A percentile compares a stretch with the other conserved stretches of the same genome.
These are phyloP conservation scores for Pythium plurisporium DNA, from an alignment of 352 stramenopile genomes.

Conservation along the genomic window DNA sequence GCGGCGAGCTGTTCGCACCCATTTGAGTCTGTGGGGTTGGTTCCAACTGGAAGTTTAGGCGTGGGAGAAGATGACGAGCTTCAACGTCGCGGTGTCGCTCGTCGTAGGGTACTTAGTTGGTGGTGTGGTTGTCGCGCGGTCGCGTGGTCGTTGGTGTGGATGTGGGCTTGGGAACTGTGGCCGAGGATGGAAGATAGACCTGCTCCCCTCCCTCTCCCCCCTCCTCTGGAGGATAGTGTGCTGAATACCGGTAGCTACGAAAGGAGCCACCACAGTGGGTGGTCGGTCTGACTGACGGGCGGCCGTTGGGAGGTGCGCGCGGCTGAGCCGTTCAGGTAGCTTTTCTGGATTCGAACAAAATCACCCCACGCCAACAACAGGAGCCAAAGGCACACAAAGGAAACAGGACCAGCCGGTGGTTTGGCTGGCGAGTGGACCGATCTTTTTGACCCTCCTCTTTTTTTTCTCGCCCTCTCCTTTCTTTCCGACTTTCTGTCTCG, in stretches of 20 bases:
- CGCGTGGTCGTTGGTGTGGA: no score
- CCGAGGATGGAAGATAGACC: conserved; percentile 1
- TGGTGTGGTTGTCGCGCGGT: conserved; percentile 14
- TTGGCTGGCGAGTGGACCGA: conserved; percentile 13
- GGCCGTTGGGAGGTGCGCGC: conserved; percentile 14
- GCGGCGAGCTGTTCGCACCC: conserved; percentile 25
- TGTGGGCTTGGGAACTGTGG: conserved; percentile 4
- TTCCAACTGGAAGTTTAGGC: conserved; percentile 23
- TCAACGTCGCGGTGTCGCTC: conserved; percentile 19
- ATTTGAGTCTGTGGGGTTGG: conserved; percentile 14
- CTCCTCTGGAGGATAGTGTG: background rate
- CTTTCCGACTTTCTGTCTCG: conserved; percentile 39
- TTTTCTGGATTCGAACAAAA: conserved; percentile 29
- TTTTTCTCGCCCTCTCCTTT: conserved; percentile 2
- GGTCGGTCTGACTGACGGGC: conserved; percentile 14
- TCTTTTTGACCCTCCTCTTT: conserved; percentile 15
- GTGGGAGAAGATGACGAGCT: conserved; percentile 11
- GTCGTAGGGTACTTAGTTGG: conserved; percentile 1
- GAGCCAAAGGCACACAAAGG: background rate
- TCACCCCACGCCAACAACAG: conserved; percentile 1
- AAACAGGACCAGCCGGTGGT: background rate
- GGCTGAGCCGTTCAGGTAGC: conserved; percentile 25
- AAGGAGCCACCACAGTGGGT: conserved; percentile 5
- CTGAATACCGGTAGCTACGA: conserved; percentile 22
- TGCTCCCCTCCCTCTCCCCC: background rate